phyloP scores from a whole-genome alignment of 2,329 filamentous ascomycete genomes.

The Didymella segeticola region DNA sequence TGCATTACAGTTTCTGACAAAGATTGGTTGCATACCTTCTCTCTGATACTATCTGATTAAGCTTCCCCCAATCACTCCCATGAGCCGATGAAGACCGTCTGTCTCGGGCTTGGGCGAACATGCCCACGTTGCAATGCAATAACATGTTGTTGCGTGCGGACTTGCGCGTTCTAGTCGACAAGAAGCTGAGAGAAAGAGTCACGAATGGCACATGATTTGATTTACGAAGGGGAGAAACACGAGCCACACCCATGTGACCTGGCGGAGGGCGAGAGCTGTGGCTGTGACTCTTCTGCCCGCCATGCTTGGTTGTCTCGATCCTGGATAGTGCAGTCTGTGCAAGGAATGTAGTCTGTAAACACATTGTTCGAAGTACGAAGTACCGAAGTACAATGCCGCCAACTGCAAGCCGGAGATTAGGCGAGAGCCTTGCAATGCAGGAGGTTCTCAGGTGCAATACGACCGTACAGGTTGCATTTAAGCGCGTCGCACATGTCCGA shows the following conservation, averaged over 20 bases:
- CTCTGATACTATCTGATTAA: neutral
- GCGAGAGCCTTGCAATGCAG: conserved; percentile 11
- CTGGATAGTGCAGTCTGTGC: neutral
- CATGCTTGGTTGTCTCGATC: neutral
- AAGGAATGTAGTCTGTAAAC: conserved; percentile 1
- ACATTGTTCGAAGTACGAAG: conserved; percentile 2
- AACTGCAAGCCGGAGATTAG: conserved; percentile 5
- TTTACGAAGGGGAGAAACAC: conserved; percentile 9
- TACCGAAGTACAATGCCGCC: conserved; percentile 1
- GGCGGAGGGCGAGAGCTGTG: conserved; percentile 23
- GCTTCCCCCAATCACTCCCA: neutral
- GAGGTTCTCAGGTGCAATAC: conserved; percentile 7
- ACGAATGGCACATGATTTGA: conserved; percentile 3
- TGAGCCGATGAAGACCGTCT: neutral
- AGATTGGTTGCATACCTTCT: neutral
- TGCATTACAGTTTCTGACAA: neutral
- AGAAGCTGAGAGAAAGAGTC: conserved; percentile 25
- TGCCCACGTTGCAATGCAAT: neutral
- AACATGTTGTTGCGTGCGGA: conserved; percentile 8
- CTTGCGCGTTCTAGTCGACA: conserved; percentile 27
- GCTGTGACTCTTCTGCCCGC: conserved; percentile 20
- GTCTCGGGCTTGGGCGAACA: neutral
- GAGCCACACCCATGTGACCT: conserved; percentile 31
- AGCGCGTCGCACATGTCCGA: conserved; percentile 16
- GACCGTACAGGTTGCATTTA: conserved; percentile 13